phyloP scores from a whole-genome alignment of 345 rosid genomes.

The Chamaenerion angustifolium region DNA sequence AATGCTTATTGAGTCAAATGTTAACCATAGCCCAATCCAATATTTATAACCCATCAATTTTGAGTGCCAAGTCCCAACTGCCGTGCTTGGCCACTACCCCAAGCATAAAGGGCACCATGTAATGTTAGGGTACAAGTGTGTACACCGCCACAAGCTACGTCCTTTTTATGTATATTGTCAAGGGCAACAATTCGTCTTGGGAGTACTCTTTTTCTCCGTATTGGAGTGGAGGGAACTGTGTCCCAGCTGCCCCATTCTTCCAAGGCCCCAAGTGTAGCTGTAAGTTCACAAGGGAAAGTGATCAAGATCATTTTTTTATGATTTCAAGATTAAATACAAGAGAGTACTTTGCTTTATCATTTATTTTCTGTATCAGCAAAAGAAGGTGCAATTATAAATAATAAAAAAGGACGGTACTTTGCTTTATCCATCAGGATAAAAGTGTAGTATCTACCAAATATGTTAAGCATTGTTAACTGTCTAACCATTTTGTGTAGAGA shows the following conservation, averaged over 20 bases:
- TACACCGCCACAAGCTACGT: slow-evolving; percentile 83
- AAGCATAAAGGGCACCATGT: slow-evolving; percentile 81
- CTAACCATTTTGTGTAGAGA: too few species aligned
- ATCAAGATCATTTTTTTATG: background rate
- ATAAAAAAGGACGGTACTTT: too few species aligned
- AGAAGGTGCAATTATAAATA: too few species aligned
- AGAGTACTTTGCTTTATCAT: too few species aligned
- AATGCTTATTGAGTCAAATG: too few species aligned
- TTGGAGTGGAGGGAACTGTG: slow-evolving; percentile 86
- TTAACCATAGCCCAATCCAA: too few species aligned
- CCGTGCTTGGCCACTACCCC: slow-evolving; percentile 93
- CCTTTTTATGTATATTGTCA: slow-evolving; percentile 47
- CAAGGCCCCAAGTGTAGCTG: slow-evolving; percentile 96
- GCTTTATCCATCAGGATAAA: too few species aligned
- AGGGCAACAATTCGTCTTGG: slow-evolving; percentile 89
- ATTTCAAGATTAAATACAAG: background rate
- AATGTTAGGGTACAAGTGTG: slow-evolving; percentile 77
- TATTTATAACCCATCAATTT: too few species aligned
- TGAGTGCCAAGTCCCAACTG: slow-evolving; percentile 90
- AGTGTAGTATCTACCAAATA: too few species aligned
- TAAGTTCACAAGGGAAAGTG: slow-evolving; percentile 5
- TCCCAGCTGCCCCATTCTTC: slow-evolving; percentile 90
- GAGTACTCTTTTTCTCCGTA: slow-evolving; percentile 77
- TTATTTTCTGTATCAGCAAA: too few species aligned
- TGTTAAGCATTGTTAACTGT: too few species aligned